Conservation (phyloP, 176 grass and related monocot species). For the Juncus effusus region DNA sequence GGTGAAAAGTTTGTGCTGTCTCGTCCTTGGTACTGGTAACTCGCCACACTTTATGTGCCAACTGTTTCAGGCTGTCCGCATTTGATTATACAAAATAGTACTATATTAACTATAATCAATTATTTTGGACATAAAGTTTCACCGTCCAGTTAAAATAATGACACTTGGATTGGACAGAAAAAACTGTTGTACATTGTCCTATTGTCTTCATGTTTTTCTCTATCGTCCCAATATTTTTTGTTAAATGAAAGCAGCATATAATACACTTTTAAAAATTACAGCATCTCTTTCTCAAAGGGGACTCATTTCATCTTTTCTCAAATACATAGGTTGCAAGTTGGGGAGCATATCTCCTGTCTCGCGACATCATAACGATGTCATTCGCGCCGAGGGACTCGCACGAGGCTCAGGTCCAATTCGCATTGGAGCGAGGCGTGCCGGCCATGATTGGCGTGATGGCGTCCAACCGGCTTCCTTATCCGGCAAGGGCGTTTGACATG, state of each 20-base stretch:
- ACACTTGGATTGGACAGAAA: not conserved
- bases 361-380: slow-evolving; percentile 42
- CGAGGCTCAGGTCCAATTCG: slow-evolving; percentile 53
- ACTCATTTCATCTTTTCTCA: not conserved
- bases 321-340: slow-evolving; percentile 33
- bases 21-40: not conserved
- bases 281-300: too few species aligned
- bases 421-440: slow-evolving; percentile 46
- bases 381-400: slow-evolving; percentile 38
- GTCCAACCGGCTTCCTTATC: slow-evolving; percentile 44
- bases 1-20: not conserved
- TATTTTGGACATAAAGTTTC: not conserved
- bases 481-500: slow-evolving; percentile 52
- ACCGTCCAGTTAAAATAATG: not conserved
- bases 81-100: slow-evolving; percentile 17
- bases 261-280: too few species aligned
- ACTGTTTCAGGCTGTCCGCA: slow-evolving; percentile 14
- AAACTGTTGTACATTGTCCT: not conserved
- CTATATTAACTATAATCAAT: slow-evolving; percentile 8
- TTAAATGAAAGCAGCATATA: too few species aligned
- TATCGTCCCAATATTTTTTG: not conserved
- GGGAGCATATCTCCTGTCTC: slow-evolving; percentile 40
- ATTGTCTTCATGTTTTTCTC: not conserved
- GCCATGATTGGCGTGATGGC: slow-evolving; percentile 49
- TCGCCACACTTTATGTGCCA: not conserved